Conservation (phyloP, 140 eudicot species). For the Ambrosia hybrid region DNA sequence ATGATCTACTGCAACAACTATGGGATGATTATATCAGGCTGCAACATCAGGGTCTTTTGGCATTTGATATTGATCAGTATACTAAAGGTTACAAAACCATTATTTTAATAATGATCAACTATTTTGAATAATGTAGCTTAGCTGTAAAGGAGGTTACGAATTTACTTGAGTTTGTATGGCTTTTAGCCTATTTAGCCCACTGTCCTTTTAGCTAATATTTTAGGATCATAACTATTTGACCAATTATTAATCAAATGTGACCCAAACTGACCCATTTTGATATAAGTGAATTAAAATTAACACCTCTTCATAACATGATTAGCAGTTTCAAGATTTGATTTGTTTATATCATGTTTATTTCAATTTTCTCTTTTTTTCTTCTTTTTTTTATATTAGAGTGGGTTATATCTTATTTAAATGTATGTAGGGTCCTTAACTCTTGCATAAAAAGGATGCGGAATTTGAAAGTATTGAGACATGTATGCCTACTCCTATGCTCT, state of each 20-base stretch:
- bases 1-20: too few species aligned
- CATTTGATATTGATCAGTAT: background rate
- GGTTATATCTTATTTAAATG: constrained; percentile 70
- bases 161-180: constrained; percentile 1
- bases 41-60: too few species aligned
- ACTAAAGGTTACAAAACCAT: constrained; percentile 5
- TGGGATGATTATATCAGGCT: too few species aligned
- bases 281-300: background rate
- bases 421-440: constrained; percentile 47
- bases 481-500: constrained; percentile 19
- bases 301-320: background rate
- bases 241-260: background rate
- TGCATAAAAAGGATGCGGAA: constrained; percentile 51
- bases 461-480: constrained; percentile 58
- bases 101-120: background rate
- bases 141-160: background rate
- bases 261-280: background rate
- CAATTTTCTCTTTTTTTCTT: background rate
- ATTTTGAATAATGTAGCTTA: background rate
- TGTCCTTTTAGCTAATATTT: background rate
- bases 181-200: background rate
- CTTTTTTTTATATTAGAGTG: constrained; percentile 42
- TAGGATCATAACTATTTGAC: background rate
- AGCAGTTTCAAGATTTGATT: constrained; percentile 3
- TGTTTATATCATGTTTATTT: background rate